These are phyloP conservation scores for Trypanosoma avium DNA, from an alignment of 208 protist species.

Conservation along the genomic window DNA sequence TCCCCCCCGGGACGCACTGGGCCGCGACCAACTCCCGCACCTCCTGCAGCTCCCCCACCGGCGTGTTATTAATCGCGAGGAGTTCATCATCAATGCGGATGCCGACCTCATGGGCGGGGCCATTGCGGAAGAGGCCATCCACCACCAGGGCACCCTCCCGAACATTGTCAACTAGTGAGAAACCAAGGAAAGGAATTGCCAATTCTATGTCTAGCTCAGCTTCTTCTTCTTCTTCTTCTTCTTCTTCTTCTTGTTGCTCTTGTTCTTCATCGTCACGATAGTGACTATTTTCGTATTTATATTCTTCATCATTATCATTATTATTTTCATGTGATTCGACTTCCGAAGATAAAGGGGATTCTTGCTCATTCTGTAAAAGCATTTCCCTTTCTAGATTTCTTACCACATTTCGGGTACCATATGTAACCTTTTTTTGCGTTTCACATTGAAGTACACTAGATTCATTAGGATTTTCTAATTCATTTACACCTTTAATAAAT, in stretches of 20 bases:
- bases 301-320: no score
- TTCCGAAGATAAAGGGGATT: no score
- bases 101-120: slow-evolving; percentile 34
- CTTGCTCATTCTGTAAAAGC: no score
- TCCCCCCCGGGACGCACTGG: slow-evolving; percentile 36
- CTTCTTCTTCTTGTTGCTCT: neutral
- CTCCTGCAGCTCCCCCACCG: slow-evolving; percentile 20
- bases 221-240: slow-evolving; percentile 23
- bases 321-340: no score
- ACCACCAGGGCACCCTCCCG: slow-evolving; percentile 37
- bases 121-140: slow-evolving; percentile 42
- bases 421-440: no score
- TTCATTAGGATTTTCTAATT: no score
- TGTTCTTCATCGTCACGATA: neutral
- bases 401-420: no score
- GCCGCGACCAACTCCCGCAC: slow-evolving; percentile 30
- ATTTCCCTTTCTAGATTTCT: no score
- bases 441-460: no score
- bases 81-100: slow-evolving; percentile 34
- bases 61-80: slow-evolving; percentile 22
- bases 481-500: no score
- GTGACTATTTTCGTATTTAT: no score
- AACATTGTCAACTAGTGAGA: slow-evolving; percentile 55
- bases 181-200: slow-evolving; percentile 43
- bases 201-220: slow-evolving; percentile 11